phyloP scores from a whole-genome alignment of 768 basidiomycete species.

The Lactarius quietus region DNA sequence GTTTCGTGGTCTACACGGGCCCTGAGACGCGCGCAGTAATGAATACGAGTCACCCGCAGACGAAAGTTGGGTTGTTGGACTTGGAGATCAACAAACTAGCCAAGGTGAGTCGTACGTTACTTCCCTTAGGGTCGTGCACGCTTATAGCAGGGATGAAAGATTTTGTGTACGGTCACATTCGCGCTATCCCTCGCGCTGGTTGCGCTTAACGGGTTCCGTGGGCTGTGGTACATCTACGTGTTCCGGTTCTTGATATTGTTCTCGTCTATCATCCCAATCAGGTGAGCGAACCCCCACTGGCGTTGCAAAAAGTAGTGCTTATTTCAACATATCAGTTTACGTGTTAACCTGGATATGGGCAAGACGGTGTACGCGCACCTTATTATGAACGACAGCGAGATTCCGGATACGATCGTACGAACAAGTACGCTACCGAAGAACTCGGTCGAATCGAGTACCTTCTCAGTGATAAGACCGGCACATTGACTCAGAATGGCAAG shows the following conservation, averaged over 20 bases:
- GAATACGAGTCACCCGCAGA: conserved; percentile 97
- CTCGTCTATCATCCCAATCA: conserved; percentile 98
- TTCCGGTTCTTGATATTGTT: conserved; percentile 97
- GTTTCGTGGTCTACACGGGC: conserved; percentile 93
- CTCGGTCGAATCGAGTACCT: conserved; percentile 94
- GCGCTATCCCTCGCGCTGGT: conserved; percentile 87
- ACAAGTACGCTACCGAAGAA: conserved; percentile 97
- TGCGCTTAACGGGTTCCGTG: conserved; percentile 93
- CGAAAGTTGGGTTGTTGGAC: conserved; percentile 90
- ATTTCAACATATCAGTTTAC: conserved; percentile 53
- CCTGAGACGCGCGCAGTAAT: conserved; percentile 94
- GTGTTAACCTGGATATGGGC: conserved; percentile 99
- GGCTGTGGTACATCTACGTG: conserved; percentile 93
- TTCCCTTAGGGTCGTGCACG: not conserved
- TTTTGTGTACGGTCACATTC: conserved; percentile 92
- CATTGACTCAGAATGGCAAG: conserved; percentile 93
- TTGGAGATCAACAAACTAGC: conserved; percentile 93
- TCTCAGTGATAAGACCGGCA: conserved; percentile 97
- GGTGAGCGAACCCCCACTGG: conserved; percentile 47
- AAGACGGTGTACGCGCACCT: conserved; percentile 97
- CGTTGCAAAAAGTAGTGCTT: not conserved
- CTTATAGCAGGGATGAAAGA: conserved; percentile 44
- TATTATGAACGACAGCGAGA: conserved; percentile 91
- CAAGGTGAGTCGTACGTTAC: conserved; percentile 54
- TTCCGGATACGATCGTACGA: conserved; percentile 92